Conservation (phyloP, 2,329 filamentous ascomycete genomes). For the Epicoccum sorghinum region DNA sequence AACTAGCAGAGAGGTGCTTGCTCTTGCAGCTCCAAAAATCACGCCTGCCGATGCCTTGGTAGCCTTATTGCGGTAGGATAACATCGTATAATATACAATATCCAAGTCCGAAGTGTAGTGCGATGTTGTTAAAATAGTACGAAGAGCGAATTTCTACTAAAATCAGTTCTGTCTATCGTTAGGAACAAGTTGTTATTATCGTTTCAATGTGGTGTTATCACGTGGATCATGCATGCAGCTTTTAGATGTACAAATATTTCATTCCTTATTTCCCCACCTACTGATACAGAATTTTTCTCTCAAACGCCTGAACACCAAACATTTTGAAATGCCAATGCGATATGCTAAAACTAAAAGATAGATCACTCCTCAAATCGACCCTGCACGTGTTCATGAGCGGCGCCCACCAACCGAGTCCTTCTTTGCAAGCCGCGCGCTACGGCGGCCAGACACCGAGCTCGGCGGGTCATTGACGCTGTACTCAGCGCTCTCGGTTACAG, state of each 20-base stretch:
- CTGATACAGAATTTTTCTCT: too few species aligned
- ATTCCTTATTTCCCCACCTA: too few species aligned
- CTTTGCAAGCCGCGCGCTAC: background rate
- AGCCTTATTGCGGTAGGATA: background rate
- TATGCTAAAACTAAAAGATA: background rate
- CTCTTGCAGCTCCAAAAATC: slow-evolving; percentile 16
- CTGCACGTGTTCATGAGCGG: background rate
- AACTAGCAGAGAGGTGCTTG: slow-evolving; percentile 24
- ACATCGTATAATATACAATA: background rate
- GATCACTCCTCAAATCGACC: background rate
- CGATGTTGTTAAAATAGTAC: too few species aligned
- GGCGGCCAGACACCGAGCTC: slow-evolving; percentile 4
- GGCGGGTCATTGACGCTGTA: slow-evolving; percentile 24
- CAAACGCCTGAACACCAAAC: too few species aligned
- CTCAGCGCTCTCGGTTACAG: slow-evolving; percentile 22
- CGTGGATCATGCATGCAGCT: too few species aligned
- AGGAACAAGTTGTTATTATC: too few species aligned
- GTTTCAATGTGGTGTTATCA: too few species aligned
- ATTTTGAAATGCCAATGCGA: background rate
- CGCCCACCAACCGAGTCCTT: background rate
- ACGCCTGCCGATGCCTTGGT: slow-evolving; percentile 7
- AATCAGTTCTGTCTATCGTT: too few species aligned
- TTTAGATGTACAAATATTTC: too few species aligned
- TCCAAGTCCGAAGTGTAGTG: too few species aligned
- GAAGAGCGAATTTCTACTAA: too few species aligned